Evolutionary conservation across 108 stramenopile genomes (phyloP).

Genomic region (Thalassiosira profunda): DNA sequence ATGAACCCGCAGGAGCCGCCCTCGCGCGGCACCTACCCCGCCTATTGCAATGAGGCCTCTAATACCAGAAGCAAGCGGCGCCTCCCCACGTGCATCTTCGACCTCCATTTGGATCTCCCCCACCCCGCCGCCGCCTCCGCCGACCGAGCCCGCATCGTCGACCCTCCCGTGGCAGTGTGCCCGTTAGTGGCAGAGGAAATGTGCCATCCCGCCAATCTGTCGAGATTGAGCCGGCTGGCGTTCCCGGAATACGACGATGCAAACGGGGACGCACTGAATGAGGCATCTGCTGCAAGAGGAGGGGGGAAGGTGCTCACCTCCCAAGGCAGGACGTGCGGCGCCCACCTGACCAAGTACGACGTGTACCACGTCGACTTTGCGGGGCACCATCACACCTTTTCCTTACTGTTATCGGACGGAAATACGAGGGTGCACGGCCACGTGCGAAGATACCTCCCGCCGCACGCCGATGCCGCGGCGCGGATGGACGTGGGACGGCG

Average conservation of each 20-base stretch:
- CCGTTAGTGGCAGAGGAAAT: slow-evolving; percentile 51
- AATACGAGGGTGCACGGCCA: slow-evolving; percentile 74
- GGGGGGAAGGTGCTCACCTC: slow-evolving; percentile 23
- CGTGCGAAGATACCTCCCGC: slow-evolving; percentile 78
- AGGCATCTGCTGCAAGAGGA: too few species aligned
- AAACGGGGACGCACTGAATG: too few species aligned
- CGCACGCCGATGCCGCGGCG: slow-evolving; percentile 44
- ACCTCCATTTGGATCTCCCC: slow-evolving; percentile 81
- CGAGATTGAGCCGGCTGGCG: slow-evolving; percentile 64
- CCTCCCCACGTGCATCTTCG: slow-evolving; percentile 53
- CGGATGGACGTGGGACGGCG: slow-evolving; percentile 86
- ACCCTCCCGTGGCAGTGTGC: slow-evolving; percentile 31
- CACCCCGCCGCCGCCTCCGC: slow-evolving; percentile 66
- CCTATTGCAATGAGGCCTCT: too few species aligned
- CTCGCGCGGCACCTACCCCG: too few species aligned
- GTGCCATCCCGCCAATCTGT: slow-evolving; percentile 36
- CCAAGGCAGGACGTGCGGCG: not conserved
- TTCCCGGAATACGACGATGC: slow-evolving; percentile 80
- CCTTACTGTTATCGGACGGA: slow-evolving; percentile 64
- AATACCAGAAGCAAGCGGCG: too few species aligned
- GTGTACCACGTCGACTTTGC: slow-evolving; percentile 67
- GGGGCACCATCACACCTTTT: slow-evolving; percentile 78
- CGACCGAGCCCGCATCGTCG: slow-evolving; percentile 22
- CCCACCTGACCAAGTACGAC: slow-evolving; percentile 66
- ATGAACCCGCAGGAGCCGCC: too few species aligned